Percentiles rank a stretch among this genome's conserved stretches.
These are phyloP conservation scores for Gnetum montanum DNA, from an alignment of 75 land plant species.

Conservation along the genomic window DNA sequence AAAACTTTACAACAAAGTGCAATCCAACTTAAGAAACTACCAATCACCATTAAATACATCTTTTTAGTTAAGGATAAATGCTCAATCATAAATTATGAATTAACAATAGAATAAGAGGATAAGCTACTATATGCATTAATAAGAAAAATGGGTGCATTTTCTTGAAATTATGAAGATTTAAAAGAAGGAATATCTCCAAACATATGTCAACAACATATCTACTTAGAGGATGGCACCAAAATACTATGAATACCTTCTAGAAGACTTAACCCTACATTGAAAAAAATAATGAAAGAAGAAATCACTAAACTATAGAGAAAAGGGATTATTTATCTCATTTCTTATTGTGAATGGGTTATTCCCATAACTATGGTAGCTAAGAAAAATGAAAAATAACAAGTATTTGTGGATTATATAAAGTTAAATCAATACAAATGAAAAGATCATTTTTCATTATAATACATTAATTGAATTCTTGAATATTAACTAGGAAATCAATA, in stretches of 20 bases:
- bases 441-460: not conserved
- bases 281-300: not conserved
- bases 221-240: not conserved
- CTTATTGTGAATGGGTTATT: not conserved
- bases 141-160: too few relatives aligned
- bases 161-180: too few relatives aligned
- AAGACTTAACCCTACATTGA: not conserved
- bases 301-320: not conserved
- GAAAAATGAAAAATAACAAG: not conserved
- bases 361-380: not conserved
- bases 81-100: too few relatives aligned
- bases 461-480: not conserved
- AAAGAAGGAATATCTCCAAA: not conserved
- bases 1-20: too few relatives aligned
- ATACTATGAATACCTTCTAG: not conserved
- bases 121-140: too few relatives aligned
- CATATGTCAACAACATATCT: not conserved
- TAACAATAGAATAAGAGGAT: too few relatives aligned
- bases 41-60: too few relatives aligned
- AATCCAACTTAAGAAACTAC: too few relatives aligned
- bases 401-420: not conserved
- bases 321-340: not conserved
- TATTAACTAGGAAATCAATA: not conserved
- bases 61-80: too few relatives aligned
- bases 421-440: not conserved